phyloP scores from a whole-genome alignment of 2,329 filamentous ascomycete species.

The Aspergillus fructus region DNA sequence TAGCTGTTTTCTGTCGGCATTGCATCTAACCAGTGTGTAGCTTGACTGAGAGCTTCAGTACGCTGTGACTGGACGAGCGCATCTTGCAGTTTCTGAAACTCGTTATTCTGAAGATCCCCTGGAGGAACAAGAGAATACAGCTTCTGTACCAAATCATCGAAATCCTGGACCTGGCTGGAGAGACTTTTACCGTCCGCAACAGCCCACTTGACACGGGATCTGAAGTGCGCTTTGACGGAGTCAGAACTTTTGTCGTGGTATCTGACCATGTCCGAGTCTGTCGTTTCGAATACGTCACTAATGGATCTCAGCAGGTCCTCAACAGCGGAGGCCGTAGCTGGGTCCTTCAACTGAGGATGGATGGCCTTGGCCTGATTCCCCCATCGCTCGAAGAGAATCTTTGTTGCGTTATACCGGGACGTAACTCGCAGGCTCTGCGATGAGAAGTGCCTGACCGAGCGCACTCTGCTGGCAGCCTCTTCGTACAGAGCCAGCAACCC shows the following conservation, averaged over 20 bases:
- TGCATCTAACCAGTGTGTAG: background rate
- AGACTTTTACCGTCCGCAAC: background rate
- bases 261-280: background rate
- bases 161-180: background rate
- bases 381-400: no score
- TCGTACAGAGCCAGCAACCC: background rate
- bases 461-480: background rate
- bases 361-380: no score
- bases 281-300: background rate
- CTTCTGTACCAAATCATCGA: background rate
- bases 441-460: background rate
- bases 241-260: background rate
- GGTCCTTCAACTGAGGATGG: no score
- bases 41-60: background rate
- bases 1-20: background rate
- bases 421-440: background rate
- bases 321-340: no score
- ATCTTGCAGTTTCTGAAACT: background rate
- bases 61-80: background rate
- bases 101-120: background rate
- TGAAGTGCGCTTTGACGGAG: background rate
- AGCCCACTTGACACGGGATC: background rate
- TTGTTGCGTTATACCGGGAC: background rate
- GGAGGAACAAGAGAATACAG: background rate
- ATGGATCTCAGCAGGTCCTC: no score